phyloP scores from a whole-genome alignment of 2,329 filamentous ascomycete genomes.

The Lecanicillium sp. region DNA sequence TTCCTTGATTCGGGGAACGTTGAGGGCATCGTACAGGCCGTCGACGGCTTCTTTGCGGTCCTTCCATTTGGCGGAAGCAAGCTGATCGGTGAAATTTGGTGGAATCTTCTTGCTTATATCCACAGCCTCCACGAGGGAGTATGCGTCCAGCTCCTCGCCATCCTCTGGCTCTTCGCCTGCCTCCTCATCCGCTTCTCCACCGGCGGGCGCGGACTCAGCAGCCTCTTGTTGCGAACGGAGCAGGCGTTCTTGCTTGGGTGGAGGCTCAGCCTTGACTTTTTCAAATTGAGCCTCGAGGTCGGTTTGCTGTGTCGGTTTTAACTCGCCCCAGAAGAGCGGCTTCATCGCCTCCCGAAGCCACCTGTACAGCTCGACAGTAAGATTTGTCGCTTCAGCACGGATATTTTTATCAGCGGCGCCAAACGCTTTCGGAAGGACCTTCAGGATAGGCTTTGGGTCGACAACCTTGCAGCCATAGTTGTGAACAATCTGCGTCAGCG shows the following conservation, averaged over 20 bases:
- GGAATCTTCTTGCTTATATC: conserved; percentile 79
- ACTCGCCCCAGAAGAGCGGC: conserved; percentile 89
- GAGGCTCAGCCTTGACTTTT: conserved; percentile 76
- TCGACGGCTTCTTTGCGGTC: conserved; percentile 94
- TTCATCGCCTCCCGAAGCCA: conserved; percentile 99
- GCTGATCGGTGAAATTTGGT: conserved; percentile 70
- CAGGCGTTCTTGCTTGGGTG: conserved; percentile 84
- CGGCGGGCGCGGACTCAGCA: conserved; percentile 60
- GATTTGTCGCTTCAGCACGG: conserved; percentile 81
- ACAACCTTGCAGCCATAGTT: conserved; percentile 92
- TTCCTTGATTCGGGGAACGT: conserved; percentile 87
- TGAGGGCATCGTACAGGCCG: conserved; percentile 65
- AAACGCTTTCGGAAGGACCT: conserved; percentile 81
- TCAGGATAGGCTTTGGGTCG: conserved; percentile 87
- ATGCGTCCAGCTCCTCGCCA: conserved; percentile 64
- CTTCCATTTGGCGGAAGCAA: conserved; percentile 95
- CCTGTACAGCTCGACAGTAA: conserved; percentile 90
- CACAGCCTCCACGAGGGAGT: conserved; percentile 77
- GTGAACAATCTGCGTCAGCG: conserved; percentile 78
- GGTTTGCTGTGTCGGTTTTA: conserved; percentile 91
- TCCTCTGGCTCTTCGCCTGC: conserved; percentile 49
- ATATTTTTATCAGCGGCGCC: conserved; percentile 98
- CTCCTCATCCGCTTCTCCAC: conserved; percentile 50
- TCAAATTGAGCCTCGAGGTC: conserved; percentile 94
- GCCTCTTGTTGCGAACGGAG: conserved; percentile 85